phyloP scores from a whole-genome alignment of 129 eudicot species.

The Erigeron canadensis region DNA sequence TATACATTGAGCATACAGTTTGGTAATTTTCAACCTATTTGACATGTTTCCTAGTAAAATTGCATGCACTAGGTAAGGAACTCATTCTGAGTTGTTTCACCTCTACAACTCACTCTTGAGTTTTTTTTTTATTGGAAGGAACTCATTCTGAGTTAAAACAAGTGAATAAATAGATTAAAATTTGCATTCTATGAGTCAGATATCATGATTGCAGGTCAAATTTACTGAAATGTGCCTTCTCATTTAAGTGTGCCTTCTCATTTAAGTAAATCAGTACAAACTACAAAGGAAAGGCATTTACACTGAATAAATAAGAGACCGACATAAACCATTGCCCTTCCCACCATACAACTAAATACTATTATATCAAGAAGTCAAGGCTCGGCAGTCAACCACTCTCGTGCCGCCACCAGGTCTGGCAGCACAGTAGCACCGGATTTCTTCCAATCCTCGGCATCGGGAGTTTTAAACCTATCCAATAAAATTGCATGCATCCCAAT shows the following conservation, averaged over 20 bases:
- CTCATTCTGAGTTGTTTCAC: no score
- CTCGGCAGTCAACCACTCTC: conserved; percentile 64
- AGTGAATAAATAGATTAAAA: neutral
- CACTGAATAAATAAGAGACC: conserved; percentile 15
- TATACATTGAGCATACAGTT: no score
- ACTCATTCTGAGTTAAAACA: no score
- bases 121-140: no score
- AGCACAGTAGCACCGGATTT: conserved; percentile 74
- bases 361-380: conserved; percentile 19
- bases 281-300: neutral
- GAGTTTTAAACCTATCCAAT: conserved; percentile 79
- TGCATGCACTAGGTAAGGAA: no score
- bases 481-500: conserved; percentile 91
- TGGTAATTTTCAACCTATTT: no score
- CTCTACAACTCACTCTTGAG: no score
- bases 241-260: no score
- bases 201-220: neutral
- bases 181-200: neutral
- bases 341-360: conserved; percentile 19
- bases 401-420: conserved; percentile 71
- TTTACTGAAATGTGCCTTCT: neutral
- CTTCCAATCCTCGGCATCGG: conserved; percentile 77
- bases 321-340: conserved; percentile 17
- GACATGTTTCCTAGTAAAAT: no score
- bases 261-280: conserved; percentile 22